Percentiles rank a stretch among this genome's conserved stretches.
Evolutionary conservation across 305 asterid species (phyloP).

Genomic region (Euphrasia arctica): DNA sequence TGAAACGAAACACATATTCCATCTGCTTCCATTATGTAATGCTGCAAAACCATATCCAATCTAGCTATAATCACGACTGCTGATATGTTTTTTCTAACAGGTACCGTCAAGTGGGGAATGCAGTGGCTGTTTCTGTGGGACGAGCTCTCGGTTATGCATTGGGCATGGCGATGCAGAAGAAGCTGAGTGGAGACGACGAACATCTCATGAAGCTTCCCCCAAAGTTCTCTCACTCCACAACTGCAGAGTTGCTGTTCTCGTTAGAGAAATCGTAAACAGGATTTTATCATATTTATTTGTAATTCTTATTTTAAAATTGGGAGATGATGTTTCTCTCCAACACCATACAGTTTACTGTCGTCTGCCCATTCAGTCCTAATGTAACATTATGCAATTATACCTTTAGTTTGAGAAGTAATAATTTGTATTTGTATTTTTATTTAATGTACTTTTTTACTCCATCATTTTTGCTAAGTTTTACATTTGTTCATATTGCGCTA

Average conservation of each 20-base stretch:
- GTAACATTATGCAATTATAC: background rate
- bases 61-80: too few relatives aligned
- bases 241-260: conserved; percentile 31
- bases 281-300: background rate
- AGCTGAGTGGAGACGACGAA: conserved; percentile 48
- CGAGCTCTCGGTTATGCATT: conserved; percentile 63
- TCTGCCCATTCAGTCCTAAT: background rate
- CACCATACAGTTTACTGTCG: conserved; percentile 16
- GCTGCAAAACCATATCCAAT: background rate
- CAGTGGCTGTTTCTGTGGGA: conserved; percentile 78
- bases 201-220: conserved; percentile 59
- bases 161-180: conserved; percentile 65
- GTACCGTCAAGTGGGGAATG: conserved; percentile 80
- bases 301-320: conserved; percentile 3
- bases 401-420: background rate
- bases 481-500: too few relatives aligned
- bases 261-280: conserved; percentile 17
- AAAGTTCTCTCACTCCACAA: conserved; percentile 54
- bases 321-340: conserved; percentile 23
- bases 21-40: background rate
- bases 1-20: background rate
- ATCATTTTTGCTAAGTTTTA: too few relatives aligned
- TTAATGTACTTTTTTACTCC: too few relatives aligned
- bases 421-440: too few relatives aligned
- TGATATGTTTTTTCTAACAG: conserved; percentile 28